Evolutionary conservation across 345 rosid species (phyloP), one percentile per base, ranked within the genome.

Genomic region (Cochlearia excelsa): DNA sequence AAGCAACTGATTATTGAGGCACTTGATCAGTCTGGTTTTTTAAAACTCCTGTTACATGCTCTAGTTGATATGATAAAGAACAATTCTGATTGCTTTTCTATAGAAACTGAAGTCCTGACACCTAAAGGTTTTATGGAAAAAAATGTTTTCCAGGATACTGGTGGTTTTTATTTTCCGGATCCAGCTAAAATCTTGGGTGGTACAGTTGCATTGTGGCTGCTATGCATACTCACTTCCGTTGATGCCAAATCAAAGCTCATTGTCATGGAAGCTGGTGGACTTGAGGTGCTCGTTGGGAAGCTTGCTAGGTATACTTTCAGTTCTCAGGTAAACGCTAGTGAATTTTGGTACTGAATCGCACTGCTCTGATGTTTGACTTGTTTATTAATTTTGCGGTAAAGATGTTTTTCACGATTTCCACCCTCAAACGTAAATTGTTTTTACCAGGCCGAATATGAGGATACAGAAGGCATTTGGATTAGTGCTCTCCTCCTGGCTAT

Each of bases 231-330:
- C 35, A 75, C 91, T 69, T 82, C 83, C 2, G 73, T 63, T 69
- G 68, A 73, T 72, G 63, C 59, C 35, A 81, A 80, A 65, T 73
- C 78, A 68, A 81, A 68, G 69, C 54, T 74, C 54, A 58, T 65
- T 54, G 66, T 82, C 45, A 64, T 80, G 79, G 97, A 91, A 82
- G 90, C 89, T 73, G 91, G 90, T 48, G 96, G 78, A 51, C 86
- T 87, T 50, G 97, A 91, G 66, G 86, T 69, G 42, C 86, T 91
- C 46, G 39, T 6, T 67, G 77, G 45, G 81, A 85, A 69, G 85
- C 82, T 78, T 84, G 67, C 57, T 79, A 81, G 82, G 88, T 84
- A 81, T 75, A 69, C 74, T 62, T 72, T 63, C 55, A 70, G 60
- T 64, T 66, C 65, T 46, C 69, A 63, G 69, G 69, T 57, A 64